Base-by-base conservation (phyloP, 257 asterid genomes). In the Gentiana straminea region DNA sequence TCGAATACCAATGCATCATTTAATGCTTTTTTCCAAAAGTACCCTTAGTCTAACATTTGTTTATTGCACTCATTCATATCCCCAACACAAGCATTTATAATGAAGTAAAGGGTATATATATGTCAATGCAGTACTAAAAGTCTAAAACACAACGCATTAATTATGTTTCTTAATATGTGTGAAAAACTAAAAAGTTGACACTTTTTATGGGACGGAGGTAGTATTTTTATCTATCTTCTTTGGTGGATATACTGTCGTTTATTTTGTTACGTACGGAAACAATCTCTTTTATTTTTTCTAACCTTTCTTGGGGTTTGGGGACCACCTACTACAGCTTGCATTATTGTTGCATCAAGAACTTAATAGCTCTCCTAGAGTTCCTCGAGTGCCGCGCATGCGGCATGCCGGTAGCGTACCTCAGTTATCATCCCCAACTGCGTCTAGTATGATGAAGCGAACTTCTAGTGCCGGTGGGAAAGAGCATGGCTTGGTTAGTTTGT, bases 361-460 rank as follows among this genome's bases (percentile, higher is more conserved):
- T 54, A 92, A 92, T 67, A 92, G 98, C 74, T 92, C 98, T 61
- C 95, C 98, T 46, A 76, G 98, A 80, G 97, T 92, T 71, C 95
- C 94, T 33, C 79, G 98, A 63, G 95, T 80, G 64, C 88, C 95
- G 54, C 97, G 98, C 65, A 92, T 85, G 90, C 95, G 97, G 49
- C 78, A 87, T 77, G 84, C 95, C 69, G 98, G 97, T 58, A 87
- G 95, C 72, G 77, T 85, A 59, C 95, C 97, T 54, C 96, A 88
- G 73, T 53, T 83, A 70, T 49, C 86, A 51, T 70, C 88, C 55
- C 83, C 97, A 54, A 75, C 78, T 55, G 84, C 84, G 53, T 65
- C 96, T 55, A 87, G 90, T 75, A 66, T 56, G 73, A 74, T 78
- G 85, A 87, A 87, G 73, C 81, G 92, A 65, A 61, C 93, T 59